Conservation (phyloP, 352 stramenopile species). For the Blastocystis sp. region DNA sequence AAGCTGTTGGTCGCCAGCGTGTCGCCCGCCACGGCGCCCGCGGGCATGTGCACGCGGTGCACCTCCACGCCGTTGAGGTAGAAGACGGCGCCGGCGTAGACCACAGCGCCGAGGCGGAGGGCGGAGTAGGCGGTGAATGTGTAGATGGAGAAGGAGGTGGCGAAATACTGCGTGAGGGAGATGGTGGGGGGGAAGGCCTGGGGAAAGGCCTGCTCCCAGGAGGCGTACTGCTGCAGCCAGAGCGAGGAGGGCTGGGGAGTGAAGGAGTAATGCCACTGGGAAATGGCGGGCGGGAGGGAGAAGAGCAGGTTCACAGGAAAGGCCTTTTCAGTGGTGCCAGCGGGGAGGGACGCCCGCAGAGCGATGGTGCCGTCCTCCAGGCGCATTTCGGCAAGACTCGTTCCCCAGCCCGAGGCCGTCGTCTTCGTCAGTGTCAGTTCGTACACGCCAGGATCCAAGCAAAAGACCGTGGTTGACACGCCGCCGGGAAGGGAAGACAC, state of each 20-base stretch:
- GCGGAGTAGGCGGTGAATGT: not conserved
- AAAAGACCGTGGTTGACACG: not conserved
- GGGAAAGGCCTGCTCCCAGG: not conserved
- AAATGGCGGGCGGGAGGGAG: not conserved
- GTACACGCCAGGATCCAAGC: not conserved
- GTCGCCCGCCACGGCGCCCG: not conserved
- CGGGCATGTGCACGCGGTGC: not conserved
- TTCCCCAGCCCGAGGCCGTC: not conserved
- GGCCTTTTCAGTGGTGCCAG: not conserved
- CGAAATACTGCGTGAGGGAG: not conserved
- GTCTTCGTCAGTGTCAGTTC: not conserved
- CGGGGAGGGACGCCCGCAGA: not conserved
- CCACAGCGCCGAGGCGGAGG: not conserved
- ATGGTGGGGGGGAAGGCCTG: not conserved
- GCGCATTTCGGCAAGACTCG: not conserved
- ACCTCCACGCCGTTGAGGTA: constrained; percentile 55
- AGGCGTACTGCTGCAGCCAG: not conserved
- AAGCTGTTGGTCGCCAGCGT: constrained; percentile 5
- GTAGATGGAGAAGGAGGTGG: not conserved
- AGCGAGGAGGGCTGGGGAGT: not conserved
- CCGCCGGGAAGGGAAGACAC: not conserved
- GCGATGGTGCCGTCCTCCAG: not conserved
- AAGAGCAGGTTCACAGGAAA: not conserved
- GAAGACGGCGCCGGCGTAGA: constrained; percentile 40
- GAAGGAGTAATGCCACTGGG: not conserved